Percentiles rank a stretch among this genome's conserved stretches.
Conservation (phyloP, 495 filamentous ascomycete genomes). For the Penicillium robsamsonii region DNA sequence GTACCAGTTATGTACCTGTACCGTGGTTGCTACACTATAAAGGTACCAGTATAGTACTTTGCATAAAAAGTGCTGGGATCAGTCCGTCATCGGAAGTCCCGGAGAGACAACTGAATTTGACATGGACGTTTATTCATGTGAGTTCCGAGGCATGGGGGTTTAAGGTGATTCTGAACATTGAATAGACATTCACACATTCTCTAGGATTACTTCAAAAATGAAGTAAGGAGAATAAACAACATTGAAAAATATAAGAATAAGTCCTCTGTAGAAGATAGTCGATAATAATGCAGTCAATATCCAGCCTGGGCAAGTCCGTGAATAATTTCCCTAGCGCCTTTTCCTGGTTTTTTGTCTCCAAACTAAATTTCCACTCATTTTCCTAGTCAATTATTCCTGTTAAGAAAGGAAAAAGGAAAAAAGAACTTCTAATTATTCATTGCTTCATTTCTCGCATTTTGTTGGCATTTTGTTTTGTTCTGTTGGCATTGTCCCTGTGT, state of each 20-base stretch:
- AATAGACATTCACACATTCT: neutral
- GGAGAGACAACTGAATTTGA: neutral
- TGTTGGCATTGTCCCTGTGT: conserved; percentile 12
- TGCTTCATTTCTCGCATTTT: conserved; percentile 3
- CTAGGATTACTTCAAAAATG: neutral
- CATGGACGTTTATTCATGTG: too few species aligned
- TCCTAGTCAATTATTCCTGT: neutral
- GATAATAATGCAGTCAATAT: neutral
- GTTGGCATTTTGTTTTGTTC: neutral
- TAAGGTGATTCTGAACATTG: neutral
- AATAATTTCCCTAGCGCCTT: conserved; percentile 10
- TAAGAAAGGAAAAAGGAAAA: neutral
- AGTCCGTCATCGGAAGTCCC: conserved; percentile 31
- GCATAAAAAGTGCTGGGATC: neutral
- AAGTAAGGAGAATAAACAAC: conserved; percentile 1
- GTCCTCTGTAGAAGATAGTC: too few species aligned
- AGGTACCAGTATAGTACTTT: conserved; percentile 5
- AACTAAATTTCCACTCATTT: neutral
- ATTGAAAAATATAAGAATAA: neutral
- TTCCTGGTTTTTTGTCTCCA: conserved; percentile 2
- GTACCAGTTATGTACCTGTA: conserved; percentile 1
- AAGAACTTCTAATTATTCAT: neutral
- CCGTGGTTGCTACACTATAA: neutral
- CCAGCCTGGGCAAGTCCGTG: neutral
- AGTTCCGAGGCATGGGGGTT: neutral